Evolutionary conservation across 345 rosid genomes (phyloP).

Genomic region (Salix udensis): DNA sequence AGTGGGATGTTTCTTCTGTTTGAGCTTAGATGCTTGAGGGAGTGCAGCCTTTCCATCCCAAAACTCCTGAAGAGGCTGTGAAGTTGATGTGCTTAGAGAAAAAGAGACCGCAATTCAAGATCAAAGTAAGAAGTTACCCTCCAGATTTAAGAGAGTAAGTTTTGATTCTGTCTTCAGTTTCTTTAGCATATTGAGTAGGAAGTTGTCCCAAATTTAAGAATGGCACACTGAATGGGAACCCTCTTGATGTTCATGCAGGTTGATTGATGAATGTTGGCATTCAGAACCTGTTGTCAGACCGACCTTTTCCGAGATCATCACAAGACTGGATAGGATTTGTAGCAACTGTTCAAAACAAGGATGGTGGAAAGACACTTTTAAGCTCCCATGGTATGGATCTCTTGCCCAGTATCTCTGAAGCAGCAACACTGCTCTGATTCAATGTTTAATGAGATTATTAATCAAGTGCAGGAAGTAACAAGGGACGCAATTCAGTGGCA

Average conservation of each 20-base stretch:
- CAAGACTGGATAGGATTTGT: slow-evolving; percentile 67
- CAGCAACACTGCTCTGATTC: neutral
- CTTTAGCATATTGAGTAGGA: neutral
- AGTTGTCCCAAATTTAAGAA: neutral
- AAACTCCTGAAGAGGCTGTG: slow-evolving; percentile 58
- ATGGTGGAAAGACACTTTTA: slow-evolving; percentile 95
- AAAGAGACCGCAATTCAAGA: slow-evolving; percentile 64
- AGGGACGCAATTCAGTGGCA: neutral
- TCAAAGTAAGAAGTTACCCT: slow-evolving; percentile 63
- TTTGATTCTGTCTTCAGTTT: neutral
- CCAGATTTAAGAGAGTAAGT: slow-evolving; percentile 84
- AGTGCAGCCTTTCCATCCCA: slow-evolving; percentile 68
- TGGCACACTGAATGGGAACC: neutral
- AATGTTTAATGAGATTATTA: neutral
- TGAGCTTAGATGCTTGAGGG: slow-evolving; percentile 80
- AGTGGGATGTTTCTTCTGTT: slow-evolving; percentile 5
- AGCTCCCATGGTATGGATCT: slow-evolving; percentile 81
- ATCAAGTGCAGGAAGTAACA: slow-evolving; percentile 26
- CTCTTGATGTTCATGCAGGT: slow-evolving; percentile 37
- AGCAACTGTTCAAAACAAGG: slow-evolving; percentile 74
- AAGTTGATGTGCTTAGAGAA: slow-evolving; percentile 63
- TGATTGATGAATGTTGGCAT: slow-evolving; percentile 92
- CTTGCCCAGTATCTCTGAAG: neutral
- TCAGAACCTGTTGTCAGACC: slow-evolving; percentile 59
- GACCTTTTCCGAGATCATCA: slow-evolving; percentile 71